phyloP scores from a whole-genome alignment of 768 basidiomycete genomes.

The Daedaleopsis nitida region DNA sequence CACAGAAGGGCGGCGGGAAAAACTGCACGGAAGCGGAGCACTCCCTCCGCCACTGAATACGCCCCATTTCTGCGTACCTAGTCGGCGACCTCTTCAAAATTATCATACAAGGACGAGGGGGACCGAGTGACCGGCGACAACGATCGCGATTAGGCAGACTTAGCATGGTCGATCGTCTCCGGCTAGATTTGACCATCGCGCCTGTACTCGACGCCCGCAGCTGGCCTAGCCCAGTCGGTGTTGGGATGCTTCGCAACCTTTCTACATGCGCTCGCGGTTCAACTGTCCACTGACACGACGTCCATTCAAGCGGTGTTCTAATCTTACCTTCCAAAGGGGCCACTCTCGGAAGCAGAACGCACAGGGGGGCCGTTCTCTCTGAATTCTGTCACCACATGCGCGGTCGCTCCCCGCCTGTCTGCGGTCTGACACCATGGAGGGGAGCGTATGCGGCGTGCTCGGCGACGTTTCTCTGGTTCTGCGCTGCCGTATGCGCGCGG shows the following conservation, averaged over 20 bases:
- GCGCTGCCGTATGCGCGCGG: not conserved
- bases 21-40: conserved; percentile 4
- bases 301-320: conserved; percentile 6
- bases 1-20: not conserved
- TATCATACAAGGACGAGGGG: not conserved
- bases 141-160: not conserved
- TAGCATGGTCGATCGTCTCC: conserved; percentile 12
- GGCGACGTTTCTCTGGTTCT: not conserved
- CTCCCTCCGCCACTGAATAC: conserved; percentile 1
- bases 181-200: conserved; percentile 13
- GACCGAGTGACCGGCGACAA: not conserved
- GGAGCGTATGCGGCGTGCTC: not conserved
- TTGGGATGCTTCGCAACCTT: conserved; percentile 11
- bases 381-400: not conserved
- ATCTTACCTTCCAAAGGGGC: not conserved
- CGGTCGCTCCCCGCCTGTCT: not conserved
- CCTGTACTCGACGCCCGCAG: conserved; percentile 11
- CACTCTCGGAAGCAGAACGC: conserved; percentile 9
- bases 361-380: not conserved
- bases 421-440: not conserved
- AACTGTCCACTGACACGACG: not conserved
- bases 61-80: not conserved
- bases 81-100: not conserved
- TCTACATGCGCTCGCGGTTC: not conserved
- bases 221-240: conserved; percentile 7